Base-by-base conservation (phyloP, 805 yeast species). In the Hanseniaspora pseudoguilliermondii region DNA sequence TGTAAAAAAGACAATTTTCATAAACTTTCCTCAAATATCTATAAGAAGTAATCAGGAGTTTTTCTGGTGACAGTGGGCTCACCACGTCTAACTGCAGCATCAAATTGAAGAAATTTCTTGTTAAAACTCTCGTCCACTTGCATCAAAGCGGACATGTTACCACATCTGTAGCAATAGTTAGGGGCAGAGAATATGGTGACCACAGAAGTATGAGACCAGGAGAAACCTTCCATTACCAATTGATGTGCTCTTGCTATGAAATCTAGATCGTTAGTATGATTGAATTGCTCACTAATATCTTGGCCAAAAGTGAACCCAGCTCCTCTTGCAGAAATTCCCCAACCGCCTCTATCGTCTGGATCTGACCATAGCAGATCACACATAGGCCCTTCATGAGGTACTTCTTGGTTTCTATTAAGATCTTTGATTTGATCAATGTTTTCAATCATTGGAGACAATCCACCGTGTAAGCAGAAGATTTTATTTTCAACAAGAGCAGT, bases 221-320 rank as follows among this genome's bases (percentile, higher is more conserved):
- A 80, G 68, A 82, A 90, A 58, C 97, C 97, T 68, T 89, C 97
- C 96, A 90, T 90, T n/a, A 89, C 96, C 68, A 89, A 77, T 72
- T 89, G 97, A 74, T 89, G 97, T 10, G 96, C 96, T 72, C 97
- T 81, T 29, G 97, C 96, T 60, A 90, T 84, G 60, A 90, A 73
- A 53, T 85, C 77, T 60, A 90, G 74, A 61, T 84, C 89, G 68
- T 90, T 90, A 20, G 89, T 83, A 71, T 89, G 96, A 68, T 90
- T 90, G 72, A 90, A 90, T 66, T 88, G 95, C 68, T 86, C 95
- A 62, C 90, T 80, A 64, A 89, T 87, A 74, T 90, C 96, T 73
- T 84, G 95, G 64, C 97, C 97, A 79, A 90, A 90, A 65, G 96
- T 87, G 83, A 86, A 90, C 70, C 97, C 97, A 59, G 97, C 97